Conservation (phyloP, 1,284 basidiomycete species). For the Ceratobasidium sp. region DNA sequence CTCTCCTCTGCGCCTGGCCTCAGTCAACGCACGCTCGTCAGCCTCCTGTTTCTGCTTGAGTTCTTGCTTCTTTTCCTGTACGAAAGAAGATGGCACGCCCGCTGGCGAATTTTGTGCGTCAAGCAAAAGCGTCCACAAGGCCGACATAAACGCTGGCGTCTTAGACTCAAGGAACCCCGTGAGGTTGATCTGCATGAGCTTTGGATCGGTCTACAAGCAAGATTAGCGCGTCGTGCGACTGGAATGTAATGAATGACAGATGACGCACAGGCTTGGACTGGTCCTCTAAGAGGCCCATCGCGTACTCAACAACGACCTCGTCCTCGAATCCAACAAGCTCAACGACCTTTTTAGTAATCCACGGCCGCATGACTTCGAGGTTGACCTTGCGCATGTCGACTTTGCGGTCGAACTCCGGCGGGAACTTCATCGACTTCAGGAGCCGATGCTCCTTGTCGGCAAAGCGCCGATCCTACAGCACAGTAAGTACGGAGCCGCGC, state of each 20-base stretch:
- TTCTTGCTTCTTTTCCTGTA: constrained; percentile 97
- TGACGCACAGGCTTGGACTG: constrained; percentile 78
- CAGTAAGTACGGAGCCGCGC: neutral
- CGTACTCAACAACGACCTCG: constrained; percentile 97
- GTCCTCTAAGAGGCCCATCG: constrained; percentile 92
- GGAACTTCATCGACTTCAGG: constrained; percentile 91
- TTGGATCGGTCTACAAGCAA: constrained; percentile 76
- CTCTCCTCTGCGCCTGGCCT: constrained; percentile 72
- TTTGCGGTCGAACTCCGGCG: constrained; percentile 89
- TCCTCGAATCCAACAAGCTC: constrained; percentile 95
- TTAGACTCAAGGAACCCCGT: constrained; percentile 85
- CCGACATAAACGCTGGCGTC: constrained; percentile 87
- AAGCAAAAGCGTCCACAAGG: constrained; percentile 90
- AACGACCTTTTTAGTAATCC: constrained; percentile 92
- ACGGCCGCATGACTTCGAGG: constrained; percentile 87
- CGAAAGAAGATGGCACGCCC: constrained; percentile 92
- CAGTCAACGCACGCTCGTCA: constrained; percentile 76
- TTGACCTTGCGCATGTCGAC: constrained; percentile 98
- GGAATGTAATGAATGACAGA: constrained; percentile 17
- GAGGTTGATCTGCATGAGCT: constrained; percentile 94
- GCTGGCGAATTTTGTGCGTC: constrained; percentile 91
- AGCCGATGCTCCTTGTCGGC: constrained; percentile 94
- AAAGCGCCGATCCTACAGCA: constrained; percentile 87
- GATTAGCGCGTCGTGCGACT: constrained; percentile 62
- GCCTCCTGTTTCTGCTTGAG: constrained; percentile 79